Conservation (phyloP, 2,329 filamentous ascomycete genomes). For the Exophiala bonariae region DNA sequence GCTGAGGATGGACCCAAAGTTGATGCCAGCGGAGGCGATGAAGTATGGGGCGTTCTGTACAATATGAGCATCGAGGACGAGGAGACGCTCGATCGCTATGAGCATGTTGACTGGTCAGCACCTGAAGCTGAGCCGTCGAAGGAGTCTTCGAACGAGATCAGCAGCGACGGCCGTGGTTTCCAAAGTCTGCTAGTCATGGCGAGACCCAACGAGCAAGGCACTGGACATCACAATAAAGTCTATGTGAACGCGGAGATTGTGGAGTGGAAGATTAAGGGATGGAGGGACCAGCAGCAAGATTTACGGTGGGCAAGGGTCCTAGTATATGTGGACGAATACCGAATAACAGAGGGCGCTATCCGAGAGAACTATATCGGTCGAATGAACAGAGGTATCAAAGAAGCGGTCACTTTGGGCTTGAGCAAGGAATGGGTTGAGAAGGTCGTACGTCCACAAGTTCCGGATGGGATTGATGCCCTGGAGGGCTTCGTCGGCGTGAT, state of each 20-base stretch:
- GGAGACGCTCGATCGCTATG: slow-evolving; percentile 36
- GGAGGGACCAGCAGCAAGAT: not conserved
- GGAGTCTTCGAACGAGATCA: slow-evolving; percentile 3
- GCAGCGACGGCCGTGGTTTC: too few species aligned
- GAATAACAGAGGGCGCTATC: slow-evolving; percentile 32
- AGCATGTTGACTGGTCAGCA: slow-evolving; percentile 27
- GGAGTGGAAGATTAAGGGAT: slow-evolving; percentile 12
- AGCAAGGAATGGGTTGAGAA: slow-evolving; percentile 33
- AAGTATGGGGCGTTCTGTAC: slow-evolving; percentile 40
- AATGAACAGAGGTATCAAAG: slow-evolving; percentile 42
- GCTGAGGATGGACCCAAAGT: too few species aligned
- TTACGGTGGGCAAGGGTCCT: slow-evolving; percentile 29
- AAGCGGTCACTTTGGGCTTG: slow-evolving; percentile 35
- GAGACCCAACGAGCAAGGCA: slow-evolving; percentile 13
- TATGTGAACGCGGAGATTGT: slow-evolving; percentile 13
- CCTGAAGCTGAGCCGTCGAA: slow-evolving; percentile 13
- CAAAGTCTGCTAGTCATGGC: too few species aligned
- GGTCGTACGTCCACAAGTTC: slow-evolving; percentile 39
- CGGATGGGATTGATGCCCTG: slow-evolving; percentile 18
- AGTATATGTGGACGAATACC: slow-evolving; percentile 42
- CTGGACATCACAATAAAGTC: slow-evolving; percentile 19
- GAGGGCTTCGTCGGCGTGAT: slow-evolving; percentile 8
- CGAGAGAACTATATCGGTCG: slow-evolving; percentile 39
- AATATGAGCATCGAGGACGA: slow-evolving; percentile 39
- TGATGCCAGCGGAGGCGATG: not conserved